Evolutionary conservation across 352 stramenopile genomes (phyloP), one percentile per base, ranked within the genome.

Genomic region (Thalassiosira mediterranea): DNA sequence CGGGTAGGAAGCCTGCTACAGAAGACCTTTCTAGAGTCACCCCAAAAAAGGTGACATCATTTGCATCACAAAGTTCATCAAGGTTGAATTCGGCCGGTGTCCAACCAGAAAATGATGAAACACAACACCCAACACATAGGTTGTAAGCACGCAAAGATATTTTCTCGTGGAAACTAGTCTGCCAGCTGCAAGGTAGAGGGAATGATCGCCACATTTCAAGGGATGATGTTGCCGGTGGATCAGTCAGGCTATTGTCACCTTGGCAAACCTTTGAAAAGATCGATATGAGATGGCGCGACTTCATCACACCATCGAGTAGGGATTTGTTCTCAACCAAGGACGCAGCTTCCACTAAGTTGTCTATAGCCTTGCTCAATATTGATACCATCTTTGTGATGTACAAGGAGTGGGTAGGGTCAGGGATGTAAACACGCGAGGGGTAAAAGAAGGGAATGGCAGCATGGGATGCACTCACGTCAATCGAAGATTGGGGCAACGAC

Each of bases 91-190:
- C 81, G 17, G 81, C 69, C 23, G 46, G 29, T 57, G 87, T 76
- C 87, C 88, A 91, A 38, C 88, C 85, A 1, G 85, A 91, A 66
- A 93, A 93, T 28, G 76, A 62, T 3, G 85, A 87, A 26, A 91
- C 84, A 71, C 85, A 90, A 26, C 70, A 83, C 10, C 70, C 78
- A 60, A 92, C 84, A 47, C 76, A 85, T 15, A 91, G 65, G 79
- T 93, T 91, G 44, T 88, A 87, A 8, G 68, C 37, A 32, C 77
- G 63, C 2, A 85, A 37, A 38, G 88, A 90, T 40, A 93, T 49
- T 25, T 57, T 69, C 38, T 72, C 37, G 15, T 87, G 76, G 25
- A 81, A 75, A 13, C 28, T 52, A 5, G 59, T 70, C 62, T 90
- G 85, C 83, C 83, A 93, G 10, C 67, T 48, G 17, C 23, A 77